Evolutionary conservation across 345 rosid genomes (phyloP), one percentile per base, ranked within the genome.

Genomic region (Acer negundo): DNA sequence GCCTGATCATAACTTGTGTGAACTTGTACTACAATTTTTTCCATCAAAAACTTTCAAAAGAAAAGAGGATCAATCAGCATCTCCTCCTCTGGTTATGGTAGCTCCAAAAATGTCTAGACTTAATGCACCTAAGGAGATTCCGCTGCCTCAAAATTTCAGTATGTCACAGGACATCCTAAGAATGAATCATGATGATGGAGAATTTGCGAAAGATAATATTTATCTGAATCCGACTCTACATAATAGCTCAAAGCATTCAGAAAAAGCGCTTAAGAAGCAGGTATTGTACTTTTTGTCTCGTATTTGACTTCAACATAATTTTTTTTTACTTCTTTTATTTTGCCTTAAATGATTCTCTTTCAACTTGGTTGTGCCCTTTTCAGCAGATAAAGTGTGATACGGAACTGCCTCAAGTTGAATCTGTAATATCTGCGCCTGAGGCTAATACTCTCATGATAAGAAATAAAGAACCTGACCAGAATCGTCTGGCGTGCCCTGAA

Each of bases 1-100:
- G 69, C 51, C 53, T 20, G 74, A 77, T 26, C 47, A 47, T 59
- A 77, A 61, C 62, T 69, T 61, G 62, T 47, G 49, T 38, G 58
- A 69, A 28, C 69, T 77, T 26, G 62, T 77, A 7, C 47, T 2
- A 38, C 79, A 69, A 77, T 24, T 69, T 23, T 24, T 28, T 19
- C 79, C 79, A 4, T 23, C 10, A 7, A 73, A 19, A 58, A 56
- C 44, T 10, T 16, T 66, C 19, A 67, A 20, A 35, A 53, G 63
- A 76, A 66, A 42, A 10, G 77, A 46, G 26, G n/a, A 24, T 22
- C 3, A 13, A 17, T 46, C 70, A 20, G n/a, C 16, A 62, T 5
- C 69, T 74, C 65, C 69, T 26, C 19, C 62, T 26, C n/a, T 26
- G 31, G 61, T 24, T 24, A 19, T 24, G 13, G 31, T 13, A 40